Evolutionary conservation across 2,329 filamentous ascomycete genomes (phyloP), one percentile per base, ranked within the genome.

Genomic region (Apiospora saccharicola): DNA sequence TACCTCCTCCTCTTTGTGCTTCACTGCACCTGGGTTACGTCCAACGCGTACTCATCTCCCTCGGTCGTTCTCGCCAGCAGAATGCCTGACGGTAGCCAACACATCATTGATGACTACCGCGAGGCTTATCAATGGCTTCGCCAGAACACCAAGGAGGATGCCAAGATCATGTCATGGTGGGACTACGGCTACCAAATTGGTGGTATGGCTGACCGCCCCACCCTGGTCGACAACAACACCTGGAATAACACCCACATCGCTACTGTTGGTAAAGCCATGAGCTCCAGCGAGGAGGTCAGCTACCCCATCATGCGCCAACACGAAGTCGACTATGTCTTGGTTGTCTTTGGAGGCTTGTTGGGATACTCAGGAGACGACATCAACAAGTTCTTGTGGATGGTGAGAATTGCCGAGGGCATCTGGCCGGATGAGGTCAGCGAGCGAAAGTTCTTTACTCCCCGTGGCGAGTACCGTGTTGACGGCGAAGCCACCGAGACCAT

Each of bases 191-290:
- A 99, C 86, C 96, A 99, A 85, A 99, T 99, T 83, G 96, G 96
- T 85, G 96, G 96, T 77, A 99, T 99, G 96, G 96, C 96, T 69
- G 96, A 99, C 83, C 91, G 96, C 71, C 96, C 96, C 46, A 99
- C 96, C 0, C 88, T 99, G 46, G 96, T 99, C 46, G 96, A 99
- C 87, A 99, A 99, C 88, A 99, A 99, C 86, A 99, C 96, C 2
- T 99, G 96, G 96, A 99, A 99, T 88, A 99, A 99, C 87, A 99
- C 96, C 10, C 96, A 99, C 83, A 99, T 99, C 84, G 96, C 96
- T 70, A 99, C 96, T 19, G 96, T 99, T 72, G 96, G 96, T 80
- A 99, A 99, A 86, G 96, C 96, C 57, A 98, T 99, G 96, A 96
- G 93, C 85, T 98, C 95, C 10, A 89, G 94, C 67, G 96, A 99